Evolutionary conservation across 352 stramenopile genomes (phyloP).

Genomic region (Pythium rishiriense): DNA sequence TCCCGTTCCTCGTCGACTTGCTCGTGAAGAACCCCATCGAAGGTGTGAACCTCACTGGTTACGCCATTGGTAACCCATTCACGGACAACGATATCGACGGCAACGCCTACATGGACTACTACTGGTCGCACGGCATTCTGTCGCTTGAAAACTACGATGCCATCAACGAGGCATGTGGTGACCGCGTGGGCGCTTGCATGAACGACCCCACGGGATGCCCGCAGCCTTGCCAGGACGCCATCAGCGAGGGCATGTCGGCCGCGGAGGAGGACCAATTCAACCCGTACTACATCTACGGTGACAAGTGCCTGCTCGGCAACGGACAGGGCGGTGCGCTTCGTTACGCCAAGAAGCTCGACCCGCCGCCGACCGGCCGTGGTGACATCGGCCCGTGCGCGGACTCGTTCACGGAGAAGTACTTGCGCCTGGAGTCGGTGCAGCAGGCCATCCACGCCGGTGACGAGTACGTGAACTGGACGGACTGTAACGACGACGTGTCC

Average conservation of each 20-base stretch:
- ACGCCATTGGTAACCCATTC: conserved; percentile 75
- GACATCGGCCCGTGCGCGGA: conserved; percentile 70
- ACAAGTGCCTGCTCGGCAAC: conserved; percentile 72
- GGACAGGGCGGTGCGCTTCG: conserved; percentile 50
- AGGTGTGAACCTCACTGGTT: conserved; percentile 72
- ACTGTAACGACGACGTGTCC: conserved; percentile 63
- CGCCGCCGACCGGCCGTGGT: conserved; percentile 36
- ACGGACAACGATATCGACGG: conserved; percentile 36
- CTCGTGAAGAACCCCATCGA: conserved; percentile 66
- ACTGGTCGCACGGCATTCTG: conserved; percentile 86
- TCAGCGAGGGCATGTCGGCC: conserved; percentile 49
- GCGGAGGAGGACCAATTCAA: conserved; percentile 53
- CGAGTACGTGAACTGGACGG: conserved; percentile 52
- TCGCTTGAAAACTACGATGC: conserved; percentile 74
- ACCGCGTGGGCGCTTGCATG: conserved; percentile 63
- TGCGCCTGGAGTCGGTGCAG: conserved; percentile 62
- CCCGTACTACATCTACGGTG: conserved; percentile 83
- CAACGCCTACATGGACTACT: conserved; percentile 80
- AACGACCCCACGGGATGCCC: conserved; percentile 48
- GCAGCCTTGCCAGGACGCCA: conserved; percentile 41
- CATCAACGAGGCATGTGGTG: conserved; percentile 54
- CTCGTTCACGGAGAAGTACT: conserved; percentile 63
- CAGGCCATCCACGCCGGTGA: conserved; percentile 53
- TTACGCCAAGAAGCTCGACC: conserved; percentile 32
- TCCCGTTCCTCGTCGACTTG: conserved; percentile 80